Evolutionary conservation across 1,284 basidiomycete species (phyloP).

Genomic region (Cutaneotrichosporon cutaneum): DNA sequence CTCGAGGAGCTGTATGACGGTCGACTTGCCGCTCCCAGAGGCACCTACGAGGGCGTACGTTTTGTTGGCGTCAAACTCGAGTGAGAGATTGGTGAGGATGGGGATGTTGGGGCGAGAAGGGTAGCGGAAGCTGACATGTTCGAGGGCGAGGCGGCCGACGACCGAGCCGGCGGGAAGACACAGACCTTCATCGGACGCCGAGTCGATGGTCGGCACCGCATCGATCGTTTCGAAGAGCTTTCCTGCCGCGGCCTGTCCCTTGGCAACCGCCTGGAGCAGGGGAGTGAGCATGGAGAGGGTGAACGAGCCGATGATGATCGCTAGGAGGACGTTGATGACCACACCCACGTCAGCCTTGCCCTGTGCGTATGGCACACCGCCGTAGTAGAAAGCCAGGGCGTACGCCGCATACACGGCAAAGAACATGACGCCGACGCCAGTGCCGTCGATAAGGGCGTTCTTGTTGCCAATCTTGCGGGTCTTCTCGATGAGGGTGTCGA

Average conservation of each 20-base stretch:
- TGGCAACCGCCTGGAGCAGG: conserved; percentile 79
- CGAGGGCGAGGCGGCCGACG: conserved; percentile 70
- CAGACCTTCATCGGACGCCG: conserved; percentile 66
- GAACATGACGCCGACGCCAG: conserved; percentile 63
- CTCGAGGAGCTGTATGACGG: conserved; percentile 71
- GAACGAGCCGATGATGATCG: conserved; percentile 85
- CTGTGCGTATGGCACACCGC: conserved; percentile 51
- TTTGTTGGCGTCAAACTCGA: conserved; percentile 57
- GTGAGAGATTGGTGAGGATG: conserved; percentile 69
- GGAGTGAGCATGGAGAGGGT: conserved; percentile 67
- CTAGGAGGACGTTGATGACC: conserved; percentile 78
- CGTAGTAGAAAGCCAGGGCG: conserved; percentile 53
- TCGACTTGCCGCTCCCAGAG: conserved; percentile 83
- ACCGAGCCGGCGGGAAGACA: conserved; percentile 64
- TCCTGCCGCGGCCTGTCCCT: conserved; percentile 82
- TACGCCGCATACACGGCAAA: conserved; percentile 70
- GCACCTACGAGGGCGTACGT: conserved; percentile 87
- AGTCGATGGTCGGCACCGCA: conserved; percentile 77
- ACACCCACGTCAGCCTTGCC: conserved; percentile 63
- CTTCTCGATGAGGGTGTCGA: conserved; percentile 64
- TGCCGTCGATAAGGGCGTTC: conserved; percentile 66
- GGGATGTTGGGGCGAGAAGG: conserved; percentile 82
- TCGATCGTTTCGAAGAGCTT: conserved; percentile 92
- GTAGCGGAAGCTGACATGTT: conserved; percentile 82
- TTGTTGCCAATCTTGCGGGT: conserved; percentile 65